Evolutionary conservation across 139 green algal genomes (phyloP).

Genomic region (Coelastrella sp.): DNA sequence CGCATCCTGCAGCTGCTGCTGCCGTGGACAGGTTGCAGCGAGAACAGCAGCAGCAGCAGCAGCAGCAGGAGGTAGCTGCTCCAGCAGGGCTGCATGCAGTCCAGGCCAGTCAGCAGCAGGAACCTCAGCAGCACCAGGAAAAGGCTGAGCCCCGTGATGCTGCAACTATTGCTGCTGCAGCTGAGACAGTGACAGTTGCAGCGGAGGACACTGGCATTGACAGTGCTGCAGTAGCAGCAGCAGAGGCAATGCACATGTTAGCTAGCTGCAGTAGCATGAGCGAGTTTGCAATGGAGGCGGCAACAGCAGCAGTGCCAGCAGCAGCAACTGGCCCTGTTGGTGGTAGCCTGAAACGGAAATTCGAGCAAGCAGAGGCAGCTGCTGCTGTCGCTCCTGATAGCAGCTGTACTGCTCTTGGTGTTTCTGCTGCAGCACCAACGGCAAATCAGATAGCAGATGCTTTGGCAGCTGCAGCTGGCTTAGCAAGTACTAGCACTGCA

Average conservation of each 20-base stretch:
- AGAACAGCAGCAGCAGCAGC: constrained; percentile 3
- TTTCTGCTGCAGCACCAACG: neutral
- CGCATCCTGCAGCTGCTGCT: neutral
- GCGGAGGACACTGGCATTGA: neutral
- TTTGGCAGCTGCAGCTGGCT: constrained; percentile 8
- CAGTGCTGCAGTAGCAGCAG: constrained; percentile 18
- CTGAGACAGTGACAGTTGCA: neutral
- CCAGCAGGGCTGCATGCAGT: neutral
- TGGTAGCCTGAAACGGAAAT: neutral
- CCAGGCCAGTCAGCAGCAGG: neutral
- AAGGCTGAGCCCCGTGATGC: neutral
- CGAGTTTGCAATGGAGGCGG: neutral
- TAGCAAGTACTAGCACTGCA: neutral
- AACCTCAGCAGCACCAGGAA: neutral
- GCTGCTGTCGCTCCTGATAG: neutral
- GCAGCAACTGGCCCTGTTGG: too few species aligned
- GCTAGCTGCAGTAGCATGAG: neutral
- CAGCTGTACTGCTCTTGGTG: neutral
- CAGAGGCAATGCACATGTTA: constrained; percentile 31
- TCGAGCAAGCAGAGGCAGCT: neutral
- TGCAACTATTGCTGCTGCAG: too few species aligned
- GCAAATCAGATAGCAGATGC: neutral
- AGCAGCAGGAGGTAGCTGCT: neutral
- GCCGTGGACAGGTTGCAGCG: too few species aligned
- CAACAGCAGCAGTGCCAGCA: too few species aligned